Evolutionary conservation across 441 rosid genomes (phyloP), one percentile per base, ranked within the genome.

Genomic region (Pelargonium fulgidum): DNA sequence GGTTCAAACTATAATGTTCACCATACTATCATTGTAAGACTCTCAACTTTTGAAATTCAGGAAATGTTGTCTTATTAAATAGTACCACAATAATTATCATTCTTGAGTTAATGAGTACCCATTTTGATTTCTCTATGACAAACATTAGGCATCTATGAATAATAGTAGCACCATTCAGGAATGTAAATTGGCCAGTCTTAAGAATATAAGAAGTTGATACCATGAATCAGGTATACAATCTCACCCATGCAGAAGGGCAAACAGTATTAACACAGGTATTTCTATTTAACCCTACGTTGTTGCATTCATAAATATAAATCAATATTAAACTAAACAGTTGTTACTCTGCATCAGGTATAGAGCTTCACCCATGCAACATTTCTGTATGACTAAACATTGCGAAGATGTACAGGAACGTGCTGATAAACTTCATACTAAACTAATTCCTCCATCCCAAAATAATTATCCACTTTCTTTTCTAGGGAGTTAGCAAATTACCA

Each of bases 351-450:
- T 70, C 41, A 52, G 12, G 64, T 39, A 65, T 10, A 11, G 7
- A 50, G 17, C 7, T 56, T 41, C 50, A 70, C 19, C 47, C n/a
- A 26, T 50, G 3, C 19, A 50, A 33, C 58, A 50, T 67, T 48
- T 65, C 59, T 52, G 4, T 54, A 71, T 41, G 9, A 1, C 39
- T 17, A 64, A 9, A 62, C 3, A 59, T 64, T n/a, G 48, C 61
- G 58, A 65, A 13, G 7, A 17, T 7, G 26, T 54, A 54, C 17
- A 64, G 44, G 26, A n/a, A 64, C 3, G 16, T 1, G 44, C 9
- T 36, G 65, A 68, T 50, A 47, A 50, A n/a, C 68, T 68, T 62
- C 36, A 63, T 22, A 39, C 6, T 19, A 58, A 69, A 10, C 63
- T 36, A 36, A 7, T 36, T 7, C 41, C 41, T 36, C 41, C 6